phyloP scores from a whole-genome alignment of 2,329 filamentous ascomycete species.

The Metarhizium sp. region DNA sequence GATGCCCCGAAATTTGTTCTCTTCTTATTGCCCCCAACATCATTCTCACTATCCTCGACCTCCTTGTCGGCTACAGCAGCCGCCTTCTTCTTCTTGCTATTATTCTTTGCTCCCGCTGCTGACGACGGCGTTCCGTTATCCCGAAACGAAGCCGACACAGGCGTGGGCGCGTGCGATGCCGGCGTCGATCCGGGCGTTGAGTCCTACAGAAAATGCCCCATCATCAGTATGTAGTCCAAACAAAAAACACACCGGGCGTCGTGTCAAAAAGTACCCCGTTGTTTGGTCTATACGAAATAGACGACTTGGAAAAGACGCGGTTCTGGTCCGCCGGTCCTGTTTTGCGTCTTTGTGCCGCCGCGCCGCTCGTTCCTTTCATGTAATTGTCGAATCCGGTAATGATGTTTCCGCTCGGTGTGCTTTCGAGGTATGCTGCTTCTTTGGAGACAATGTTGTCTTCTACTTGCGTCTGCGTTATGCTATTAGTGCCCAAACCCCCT shows the following conservation, averaged over 20 bases:
- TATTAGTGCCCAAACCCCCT: conserved; percentile 12
- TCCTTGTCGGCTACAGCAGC: conserved; percentile 14
- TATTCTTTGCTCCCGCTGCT: conserved; percentile 29
- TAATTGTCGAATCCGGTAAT: conserved; percentile 97
- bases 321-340: conserved; percentile 58
- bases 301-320: conserved; percentile 61
- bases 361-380: conserved; percentile 74
- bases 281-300: conserved; percentile 49
- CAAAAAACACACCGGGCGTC: background rate
- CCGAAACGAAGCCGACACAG: conserved; percentile 44
- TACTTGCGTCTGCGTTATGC: conserved; percentile 29
- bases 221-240: background rate
- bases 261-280: conserved; percentile 19
- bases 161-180: conserved; percentile 42
- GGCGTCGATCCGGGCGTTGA: conserved; percentile 34
- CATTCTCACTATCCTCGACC: conserved; percentile 50
- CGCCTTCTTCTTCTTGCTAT: conserved; percentile 42
- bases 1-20: conserved; percentile 49
- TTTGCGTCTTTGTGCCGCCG: conserved; percentile 54
- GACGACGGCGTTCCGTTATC: conserved; percentile 45
- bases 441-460: conserved; percentile 80
- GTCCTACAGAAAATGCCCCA: conserved; percentile 20
- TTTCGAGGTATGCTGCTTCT: conserved; percentile 84
- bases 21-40: conserved; percentile 47
- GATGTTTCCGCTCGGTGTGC: conserved; percentile 84